Conservation (phyloP, 768 basidiomycete genomes). For the Termitomyces sp. region DNA sequence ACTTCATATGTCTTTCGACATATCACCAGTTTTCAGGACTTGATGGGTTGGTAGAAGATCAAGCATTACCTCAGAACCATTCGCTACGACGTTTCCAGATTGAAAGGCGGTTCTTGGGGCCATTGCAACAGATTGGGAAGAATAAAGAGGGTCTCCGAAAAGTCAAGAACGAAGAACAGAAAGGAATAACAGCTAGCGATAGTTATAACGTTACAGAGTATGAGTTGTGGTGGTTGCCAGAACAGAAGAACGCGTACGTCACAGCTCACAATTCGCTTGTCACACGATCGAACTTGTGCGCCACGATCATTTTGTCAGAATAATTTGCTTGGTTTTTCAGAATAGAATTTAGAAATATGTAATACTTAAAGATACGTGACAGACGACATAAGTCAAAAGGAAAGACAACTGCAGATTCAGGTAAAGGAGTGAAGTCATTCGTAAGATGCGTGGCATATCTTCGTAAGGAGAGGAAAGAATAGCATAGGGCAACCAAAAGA, state of each 20-base stretch:
- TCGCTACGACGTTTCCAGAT: constrained; percentile 10
- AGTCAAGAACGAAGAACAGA: background rate
- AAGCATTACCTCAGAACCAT: constrained; percentile 17
- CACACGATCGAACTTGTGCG: background rate
- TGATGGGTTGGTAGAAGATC: background rate
- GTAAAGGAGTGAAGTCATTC: background rate
- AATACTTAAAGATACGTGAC: background rate
- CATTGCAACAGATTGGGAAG: background rate
- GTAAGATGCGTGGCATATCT: constrained; percentile 3
- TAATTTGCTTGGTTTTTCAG: too few species aligned
- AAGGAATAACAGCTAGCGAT: background rate
- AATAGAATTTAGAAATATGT: background rate
- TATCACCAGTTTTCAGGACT: constrained; percentile 18
- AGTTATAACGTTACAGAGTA: background rate
- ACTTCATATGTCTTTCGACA: constrained; percentile 30
- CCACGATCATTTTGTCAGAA: background rate
- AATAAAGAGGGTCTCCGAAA: background rate
- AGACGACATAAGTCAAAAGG: background rate
- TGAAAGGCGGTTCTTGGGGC: background rate
- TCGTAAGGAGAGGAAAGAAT: constrained; percentile 1
- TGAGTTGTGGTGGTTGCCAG: background rate
- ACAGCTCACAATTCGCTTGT: background rate
- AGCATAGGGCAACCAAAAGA: constrained; percentile 7
- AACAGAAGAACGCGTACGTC: background rate
- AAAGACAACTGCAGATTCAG: background rate